Evolutionary conservation across 2,329 filamentous ascomycete species (phyloP), one percentile per base, ranked within the genome.

Genomic region (Hymenoscyphus scutula): DNA sequence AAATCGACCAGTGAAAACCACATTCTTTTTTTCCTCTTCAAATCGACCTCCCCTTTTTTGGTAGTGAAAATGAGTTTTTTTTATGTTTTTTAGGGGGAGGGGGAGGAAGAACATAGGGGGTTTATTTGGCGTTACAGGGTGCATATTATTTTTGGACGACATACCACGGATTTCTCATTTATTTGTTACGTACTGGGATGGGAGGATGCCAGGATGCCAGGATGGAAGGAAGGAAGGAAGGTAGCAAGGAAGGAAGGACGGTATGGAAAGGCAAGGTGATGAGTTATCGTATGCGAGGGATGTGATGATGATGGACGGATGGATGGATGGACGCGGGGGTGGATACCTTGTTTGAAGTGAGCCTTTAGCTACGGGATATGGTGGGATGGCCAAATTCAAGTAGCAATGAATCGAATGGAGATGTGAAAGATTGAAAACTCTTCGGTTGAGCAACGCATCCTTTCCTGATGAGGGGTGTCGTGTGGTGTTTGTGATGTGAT

Each of bases 11-110:
- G 65, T 64, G 54, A 68, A 51, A 61, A 54, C 66, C 61, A 69
- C 67, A 65, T 62, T 70, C 68, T 64, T 68, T 71, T 67, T 53
- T 25, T 29, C 27, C 27, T n/a, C n/a, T n/a, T n/a, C n/a, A n/a
- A 23, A 51, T 11, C 11, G 11, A 23, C 8, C 45, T 23, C 19
- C 23, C 53, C 29, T 53, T 62, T 63, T 63, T 63, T 63, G 53
- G 29, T 51, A 60, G 53, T 53, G 61, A 65, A 62, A 64, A 61
- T 19, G 19, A 59, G 45, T 58, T 63, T 59, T 61, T 60, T 53
- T 53, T 34, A 51, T 54, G 60, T n/a, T 60, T 53, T 53, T 34
- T 54, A 56, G 60, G 60, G 45, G 64, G 53, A 34, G 54, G 45
- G 60, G 54, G 60, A 23, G 45, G 45, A 25, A 64, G 62, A 63